phyloP scores from a whole-genome alignment of 106 monocot species.

The Chionographis japonica region DNA sequence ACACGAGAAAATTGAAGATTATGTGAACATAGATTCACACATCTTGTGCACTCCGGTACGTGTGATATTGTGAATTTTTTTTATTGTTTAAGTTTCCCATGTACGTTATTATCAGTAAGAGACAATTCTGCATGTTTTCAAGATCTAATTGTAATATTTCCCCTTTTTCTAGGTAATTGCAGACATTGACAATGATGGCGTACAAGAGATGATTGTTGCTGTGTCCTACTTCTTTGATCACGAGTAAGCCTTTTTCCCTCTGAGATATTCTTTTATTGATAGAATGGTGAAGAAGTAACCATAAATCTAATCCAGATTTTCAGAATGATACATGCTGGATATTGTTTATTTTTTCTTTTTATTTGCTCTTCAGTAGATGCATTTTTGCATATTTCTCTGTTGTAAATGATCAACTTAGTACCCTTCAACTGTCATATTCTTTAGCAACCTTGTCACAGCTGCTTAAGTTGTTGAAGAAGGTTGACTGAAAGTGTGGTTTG shows the following conservation, averaged over 20 bases:
- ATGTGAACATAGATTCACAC: conserved; percentile 86
- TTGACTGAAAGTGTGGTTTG: no score
- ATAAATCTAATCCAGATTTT: no score
- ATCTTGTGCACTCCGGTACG: conserved; percentile 96
- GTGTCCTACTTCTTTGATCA: conserved; percentile 96
- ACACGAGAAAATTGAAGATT: conserved; percentile 87
- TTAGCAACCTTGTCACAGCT: no score
- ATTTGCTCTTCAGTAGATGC: no score
- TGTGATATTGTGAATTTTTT: neutral
- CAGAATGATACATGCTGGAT: no score
- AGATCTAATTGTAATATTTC: neutral
- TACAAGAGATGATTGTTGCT: conserved; percentile 93
- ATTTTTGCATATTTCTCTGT: no score
- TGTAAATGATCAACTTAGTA: no score
- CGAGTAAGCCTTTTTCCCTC: conserved; percentile 52
- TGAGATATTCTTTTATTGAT: neutral
- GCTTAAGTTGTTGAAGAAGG: no score
- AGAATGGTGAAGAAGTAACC: no score
- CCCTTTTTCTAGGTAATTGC: conserved; percentile 74
- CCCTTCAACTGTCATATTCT: no score
- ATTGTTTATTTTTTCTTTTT: no score
- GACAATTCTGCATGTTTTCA: neutral
- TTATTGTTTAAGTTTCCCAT: neutral
- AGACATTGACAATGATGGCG: conserved; percentile 93
- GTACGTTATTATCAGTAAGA: neutral